Conservation (phyloP, 1,284 basidiomycete genomes). For the Rhizoctonia solani region DNA sequence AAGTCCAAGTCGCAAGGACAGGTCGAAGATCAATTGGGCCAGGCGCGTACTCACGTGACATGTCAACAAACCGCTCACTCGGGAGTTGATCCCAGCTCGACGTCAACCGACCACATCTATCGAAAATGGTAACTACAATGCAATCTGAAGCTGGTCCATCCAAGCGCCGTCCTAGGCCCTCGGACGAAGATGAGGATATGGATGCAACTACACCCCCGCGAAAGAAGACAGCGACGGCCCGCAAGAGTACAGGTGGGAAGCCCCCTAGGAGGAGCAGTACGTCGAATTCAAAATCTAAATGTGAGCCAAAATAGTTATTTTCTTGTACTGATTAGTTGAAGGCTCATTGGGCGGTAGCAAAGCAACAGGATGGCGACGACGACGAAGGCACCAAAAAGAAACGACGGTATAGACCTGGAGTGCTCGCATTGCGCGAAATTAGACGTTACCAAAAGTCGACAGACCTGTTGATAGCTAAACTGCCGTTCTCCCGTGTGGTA, state of each 20-base stretch:
- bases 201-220: conserved; percentile 12
- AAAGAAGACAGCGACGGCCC: conserved; percentile 55
- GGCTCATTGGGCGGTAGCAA: background rate
- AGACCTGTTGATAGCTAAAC: conserved; percentile 81
- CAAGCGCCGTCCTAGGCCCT: conserved; percentile 45
- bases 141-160: conserved; percentile 24
- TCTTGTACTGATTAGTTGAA: background rate
- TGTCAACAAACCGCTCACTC: too few species aligned
- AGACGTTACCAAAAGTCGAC: conserved; percentile 92
- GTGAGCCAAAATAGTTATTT: conserved; percentile 4
- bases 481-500: conserved; percentile 91
- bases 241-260: conserved; percentile 73
- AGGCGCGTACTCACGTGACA: too few species aligned
- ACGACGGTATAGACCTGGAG: conserved; percentile 78
- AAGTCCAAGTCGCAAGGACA: too few species aligned
- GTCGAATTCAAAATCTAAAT: conserved; percentile 3
- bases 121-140: conserved; percentile 22
- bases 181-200: conserved; percentile 54
- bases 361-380: conserved; percentile 41
- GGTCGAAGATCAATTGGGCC: too few species aligned
- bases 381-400: conserved; percentile 55
- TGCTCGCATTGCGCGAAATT: conserved; percentile 87
- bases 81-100: too few species aligned
- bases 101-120: too few species aligned
- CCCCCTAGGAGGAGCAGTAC: conserved; percentile 45